Conservation (phyloP, 768 basidiomycete genomes). For the Boletellus ananas region DNA sequence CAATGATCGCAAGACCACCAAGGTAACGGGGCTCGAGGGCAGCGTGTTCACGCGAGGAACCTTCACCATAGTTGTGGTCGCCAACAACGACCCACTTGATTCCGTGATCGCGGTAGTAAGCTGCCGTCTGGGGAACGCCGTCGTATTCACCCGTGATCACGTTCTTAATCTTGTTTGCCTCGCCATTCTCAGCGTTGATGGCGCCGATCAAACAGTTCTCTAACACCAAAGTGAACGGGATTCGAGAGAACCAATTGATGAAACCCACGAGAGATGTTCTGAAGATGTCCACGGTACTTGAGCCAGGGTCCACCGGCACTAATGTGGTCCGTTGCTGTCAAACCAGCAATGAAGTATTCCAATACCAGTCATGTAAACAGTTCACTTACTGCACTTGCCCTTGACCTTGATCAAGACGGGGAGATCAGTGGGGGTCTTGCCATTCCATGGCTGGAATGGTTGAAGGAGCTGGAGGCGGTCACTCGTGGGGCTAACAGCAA, state of each 20-base stretch:
- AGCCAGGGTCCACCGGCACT: constrained; percentile 98
- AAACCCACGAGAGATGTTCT: constrained; percentile 89
- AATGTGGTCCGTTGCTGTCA: constrained; percentile 83
- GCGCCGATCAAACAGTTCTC: constrained; percentile 98
- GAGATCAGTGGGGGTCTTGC: constrained; percentile 83
- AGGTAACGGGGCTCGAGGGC: constrained; percentile 95
- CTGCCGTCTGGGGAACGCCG: constrained; percentile 80
- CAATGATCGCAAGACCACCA: constrained; percentile 93
- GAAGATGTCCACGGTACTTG: constrained; percentile 98
- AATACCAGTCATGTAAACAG: not conserved
- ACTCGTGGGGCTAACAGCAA: constrained; percentile 79
- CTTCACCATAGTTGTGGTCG: constrained; percentile 95
- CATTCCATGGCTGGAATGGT: constrained; percentile 92
- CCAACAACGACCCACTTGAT: constrained; percentile 98
- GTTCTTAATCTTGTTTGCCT: constrained; percentile 96
- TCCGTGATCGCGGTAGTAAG: constrained; percentile 83
- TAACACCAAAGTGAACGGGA: constrained; percentile 26
- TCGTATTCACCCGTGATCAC: constrained; percentile 82
- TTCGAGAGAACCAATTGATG: not conserved
- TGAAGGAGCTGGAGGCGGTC: constrained; percentile 88
- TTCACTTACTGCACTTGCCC: constrained; percentile 93
- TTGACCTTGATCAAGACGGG: constrained; percentile 97
- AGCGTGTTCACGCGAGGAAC: constrained; percentile 97
- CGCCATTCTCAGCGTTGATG: constrained; percentile 91
- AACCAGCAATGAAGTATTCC: constrained; percentile 1